Evolutionary conservation across 2,329 filamentous ascomycete genomes (phyloP).

Genomic region (Rhinocladiella similis): DNA sequence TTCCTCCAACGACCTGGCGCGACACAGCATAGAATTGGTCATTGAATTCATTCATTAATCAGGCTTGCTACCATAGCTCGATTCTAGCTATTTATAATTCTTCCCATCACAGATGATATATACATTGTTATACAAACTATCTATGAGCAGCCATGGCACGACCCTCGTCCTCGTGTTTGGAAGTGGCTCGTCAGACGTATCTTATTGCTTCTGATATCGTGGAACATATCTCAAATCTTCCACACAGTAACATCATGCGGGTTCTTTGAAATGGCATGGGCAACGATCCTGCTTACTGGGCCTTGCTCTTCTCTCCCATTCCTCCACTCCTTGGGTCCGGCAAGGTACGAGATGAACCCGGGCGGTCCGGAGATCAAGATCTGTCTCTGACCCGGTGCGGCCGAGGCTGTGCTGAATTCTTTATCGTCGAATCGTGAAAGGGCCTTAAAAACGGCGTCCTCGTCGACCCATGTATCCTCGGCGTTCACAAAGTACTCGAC

Average conservation of each 20-base stretch:
- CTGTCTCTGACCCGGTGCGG: slow-evolving; percentile 55
- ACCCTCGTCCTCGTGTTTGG: too few species aligned
- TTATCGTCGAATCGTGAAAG: slow-evolving; percentile 20
- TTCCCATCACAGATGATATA: too few species aligned
- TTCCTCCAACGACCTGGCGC: too few species aligned
- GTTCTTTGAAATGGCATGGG: slow-evolving; percentile 20
- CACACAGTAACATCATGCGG: slow-evolving; percentile 25
- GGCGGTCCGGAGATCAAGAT: slow-evolving; percentile 89
- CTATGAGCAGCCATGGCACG: too few species aligned
- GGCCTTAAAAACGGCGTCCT: slow-evolving; percentile 47
- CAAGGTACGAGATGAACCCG: slow-evolving; percentile 79
- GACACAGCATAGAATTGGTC: too few species aligned
- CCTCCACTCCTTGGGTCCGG: slow-evolving; percentile 64
- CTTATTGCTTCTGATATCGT: too few species aligned
- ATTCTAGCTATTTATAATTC: too few species aligned
- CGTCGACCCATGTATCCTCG: slow-evolving; percentile 67
- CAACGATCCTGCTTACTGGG: slow-evolving; percentile 21
- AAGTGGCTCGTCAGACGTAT: too few species aligned
- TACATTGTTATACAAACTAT: too few species aligned
- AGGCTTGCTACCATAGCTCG: too few species aligned
- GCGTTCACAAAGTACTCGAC: slow-evolving; percentile 82
- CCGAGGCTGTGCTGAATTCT: slow-evolving; percentile 23
- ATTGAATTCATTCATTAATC: too few species aligned
- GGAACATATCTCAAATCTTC: slow-evolving; percentile 23
- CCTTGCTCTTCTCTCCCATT: slow-evolving; percentile 29